phyloP scores from a whole-genome alignment of 805 yeast species.

The Metschnikowia arizonensis region DNA sequence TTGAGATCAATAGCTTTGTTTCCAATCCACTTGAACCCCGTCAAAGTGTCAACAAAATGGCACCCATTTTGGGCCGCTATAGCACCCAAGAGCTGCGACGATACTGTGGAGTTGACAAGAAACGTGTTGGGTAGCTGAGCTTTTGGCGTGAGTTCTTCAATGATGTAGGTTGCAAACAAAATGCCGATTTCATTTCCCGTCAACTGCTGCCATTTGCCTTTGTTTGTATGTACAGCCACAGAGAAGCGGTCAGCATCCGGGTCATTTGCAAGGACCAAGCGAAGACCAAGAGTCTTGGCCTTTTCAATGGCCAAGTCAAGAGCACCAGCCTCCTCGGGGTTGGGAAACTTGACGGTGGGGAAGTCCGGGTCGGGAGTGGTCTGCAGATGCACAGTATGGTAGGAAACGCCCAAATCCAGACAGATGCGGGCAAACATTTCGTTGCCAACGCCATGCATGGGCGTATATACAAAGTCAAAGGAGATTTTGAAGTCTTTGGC shows the following conservation, averaged over 20 bases:
- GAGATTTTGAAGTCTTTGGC: slow-evolving; percentile 24
- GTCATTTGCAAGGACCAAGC: slow-evolving; percentile 79
- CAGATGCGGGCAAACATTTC: slow-evolving; percentile 49
- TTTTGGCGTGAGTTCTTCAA: slow-evolving; percentile 30
- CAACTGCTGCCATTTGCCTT: slow-evolving; percentile 64
- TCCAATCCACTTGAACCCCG: slow-evolving; percentile 98
- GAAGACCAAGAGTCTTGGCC: slow-evolving; percentile 51
- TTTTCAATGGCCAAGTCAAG: slow-evolving; percentile 60
- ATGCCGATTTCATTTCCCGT: slow-evolving; percentile 91
- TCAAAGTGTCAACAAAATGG: slow-evolving; percentile 72
- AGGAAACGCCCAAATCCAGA: slow-evolving; percentile 31
- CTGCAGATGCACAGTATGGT: slow-evolving; percentile 57
- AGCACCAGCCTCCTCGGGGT: slow-evolving; percentile 95
- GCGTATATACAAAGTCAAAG: slow-evolving; percentile 72
- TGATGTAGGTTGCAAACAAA: slow-evolving; percentile 66
- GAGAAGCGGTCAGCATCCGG: slow-evolving; percentile 97
- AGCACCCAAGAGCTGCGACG: slow-evolving; percentile 71
- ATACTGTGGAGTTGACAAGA: slow-evolving; percentile 84
- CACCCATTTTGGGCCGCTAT: slow-evolving; percentile 65
- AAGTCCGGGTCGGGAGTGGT: slow-evolving; percentile 77
- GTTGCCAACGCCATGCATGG: slow-evolving; percentile 93
- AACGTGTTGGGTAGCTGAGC: slow-evolving; percentile 37
- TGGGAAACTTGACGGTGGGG: slow-evolving; percentile 84
- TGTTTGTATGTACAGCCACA: slow-evolving; percentile 54
- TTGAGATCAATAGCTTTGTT: slow-evolving; percentile 77